phyloP scores from a whole-genome alignment of 371 early-diverging fungal species.

The Basidiobolus meristosporus region DNA sequence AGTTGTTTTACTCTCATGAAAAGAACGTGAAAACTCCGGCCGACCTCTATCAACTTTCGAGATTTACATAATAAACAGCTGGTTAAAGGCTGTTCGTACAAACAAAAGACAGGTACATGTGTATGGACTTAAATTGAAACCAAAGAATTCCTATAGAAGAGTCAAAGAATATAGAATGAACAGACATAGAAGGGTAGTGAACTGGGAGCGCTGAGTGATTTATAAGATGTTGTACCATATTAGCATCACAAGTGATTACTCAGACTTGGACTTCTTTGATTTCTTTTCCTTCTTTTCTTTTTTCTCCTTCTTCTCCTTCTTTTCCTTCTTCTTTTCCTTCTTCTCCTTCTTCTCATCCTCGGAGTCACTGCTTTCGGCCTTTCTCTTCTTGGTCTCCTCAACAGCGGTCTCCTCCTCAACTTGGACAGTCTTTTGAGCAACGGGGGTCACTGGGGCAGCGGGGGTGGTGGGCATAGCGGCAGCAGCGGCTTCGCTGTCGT shows the following conservation, averaged over 20 bases:
- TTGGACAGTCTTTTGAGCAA: background rate
- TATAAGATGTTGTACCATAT: background rate
- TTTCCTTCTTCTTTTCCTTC: constrained; percentile 1
- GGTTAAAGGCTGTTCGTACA: background rate
- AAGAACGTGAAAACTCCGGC: background rate
- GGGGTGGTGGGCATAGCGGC: background rate
- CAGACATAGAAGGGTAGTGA: background rate
- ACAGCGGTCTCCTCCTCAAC: constrained; percentile 1
- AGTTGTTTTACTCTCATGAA: background rate
- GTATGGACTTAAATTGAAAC: background rate
- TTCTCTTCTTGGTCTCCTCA: background rate
- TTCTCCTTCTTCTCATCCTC: constrained; percentile 2
- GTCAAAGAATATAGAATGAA: background rate
- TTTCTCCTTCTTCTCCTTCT: constrained; percentile 3
- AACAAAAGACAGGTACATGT: background rate
- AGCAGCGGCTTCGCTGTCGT: background rate
- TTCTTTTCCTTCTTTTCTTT: constrained; percentile 3
- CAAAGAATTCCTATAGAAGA: background rate
- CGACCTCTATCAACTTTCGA: background rate
- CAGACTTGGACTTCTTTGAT: constrained; percentile 2
- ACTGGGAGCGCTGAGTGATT: background rate
- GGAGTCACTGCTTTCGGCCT: background rate
- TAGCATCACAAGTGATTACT: background rate
- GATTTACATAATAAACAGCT: background rate
- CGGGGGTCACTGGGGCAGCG: background rate